A percentile compares a stretch with the other conserved stretches of the same genome.
These are phyloP conservation scores for Pogostemon cablin DNA, from an alignment of 257 asterid species.

Conservation along the genomic window DNA sequence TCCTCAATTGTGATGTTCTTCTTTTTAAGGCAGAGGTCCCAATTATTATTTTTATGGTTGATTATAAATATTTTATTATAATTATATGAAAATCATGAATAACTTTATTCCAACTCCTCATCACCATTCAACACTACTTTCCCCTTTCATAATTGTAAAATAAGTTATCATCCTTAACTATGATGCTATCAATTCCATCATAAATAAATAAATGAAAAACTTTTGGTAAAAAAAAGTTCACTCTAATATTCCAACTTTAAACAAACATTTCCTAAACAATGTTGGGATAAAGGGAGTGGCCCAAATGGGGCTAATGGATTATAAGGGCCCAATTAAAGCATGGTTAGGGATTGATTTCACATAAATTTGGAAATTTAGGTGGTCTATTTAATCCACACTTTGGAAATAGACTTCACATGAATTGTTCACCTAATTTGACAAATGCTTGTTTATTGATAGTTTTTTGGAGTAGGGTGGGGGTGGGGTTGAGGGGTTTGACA, in stretches of 20 bases:
- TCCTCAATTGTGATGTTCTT: slow-evolving; percentile 55
- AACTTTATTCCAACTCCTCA: slow-evolving; percentile 46
- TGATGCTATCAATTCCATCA: slow-evolving; percentile 41
- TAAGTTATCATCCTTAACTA: slow-evolving; percentile 40
- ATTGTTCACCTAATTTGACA: background rate
- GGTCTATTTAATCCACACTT: slow-evolving; percentile 7
- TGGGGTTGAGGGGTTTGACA: background rate
- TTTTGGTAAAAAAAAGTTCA: background rate
- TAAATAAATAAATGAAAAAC: background rate
- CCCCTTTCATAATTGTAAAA: slow-evolving; percentile 17
- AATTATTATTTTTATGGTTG: background rate
- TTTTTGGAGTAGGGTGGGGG: background rate
- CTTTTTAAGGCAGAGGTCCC: slow-evolving; percentile 53
- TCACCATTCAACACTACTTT: slow-evolving; percentile 25
- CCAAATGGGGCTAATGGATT: slow-evolving; percentile 27
- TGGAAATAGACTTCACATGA: too few relatives aligned
- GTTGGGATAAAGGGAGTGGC: slow-evolving; percentile 22
- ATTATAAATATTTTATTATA: background rate
- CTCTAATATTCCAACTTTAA: slow-evolving; percentile 9
- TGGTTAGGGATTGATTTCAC: slow-evolving; percentile 37
- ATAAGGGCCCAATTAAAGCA: slow-evolving; percentile 32
- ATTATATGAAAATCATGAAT: slow-evolving; percentile 43
- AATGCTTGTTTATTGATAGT: background rate
- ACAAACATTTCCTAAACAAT: slow-evolving; percentile 25
- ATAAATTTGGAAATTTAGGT: background rate